Evolutionary conservation across 305 asterid species (phyloP), one percentile per base, ranked within the genome.

Genomic region (Rubia tinctorum): DNA sequence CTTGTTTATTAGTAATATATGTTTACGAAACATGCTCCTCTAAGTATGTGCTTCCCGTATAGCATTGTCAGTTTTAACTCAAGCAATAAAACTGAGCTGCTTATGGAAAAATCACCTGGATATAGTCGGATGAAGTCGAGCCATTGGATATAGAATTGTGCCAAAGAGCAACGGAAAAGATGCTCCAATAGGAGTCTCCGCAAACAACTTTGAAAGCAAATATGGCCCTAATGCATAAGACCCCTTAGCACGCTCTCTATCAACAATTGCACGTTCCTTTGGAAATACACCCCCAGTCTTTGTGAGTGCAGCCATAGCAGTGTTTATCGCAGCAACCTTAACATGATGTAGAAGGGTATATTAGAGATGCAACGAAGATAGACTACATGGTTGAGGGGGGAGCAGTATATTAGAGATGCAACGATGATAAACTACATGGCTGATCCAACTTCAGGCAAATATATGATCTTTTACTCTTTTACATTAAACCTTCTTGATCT

Each of bases 221-320:
- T 95, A 95, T 65, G 99, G 96, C 53, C 99, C 98, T 68, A 95
- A 81, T 25, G 85, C 84, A 78, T 95, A 95, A 68, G 92, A 92
- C 39, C 96, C 97, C 83, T 92, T 95, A 64, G 91, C 91, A 73
- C 97, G 87, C 79, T 95, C 98, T 82, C 98, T 84, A 77, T 95
- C 98, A 23, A 92, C 98, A 79, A 95, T 90, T 51, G 97, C 89
- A 74, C 99, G 99, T 80, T 95, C 99, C 88, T 90, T 95, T 51
- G 99, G 98, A 78, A 95, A 95, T 75, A 95, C 96, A 18, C 99
- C 96, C 22, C 84, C 97, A 45, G 99, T 90, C 84, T 95, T 95
- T 69, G 99, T 92, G 75, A 95, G 97, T 43, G 98, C 98, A 79
- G 99, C 97, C 99, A 95, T 95, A 72, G 98, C 99, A 75, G 99